phyloP scores from a whole-genome alignment of 2,329 filamentous ascomycete species.

The Diaporthe destruens region DNA sequence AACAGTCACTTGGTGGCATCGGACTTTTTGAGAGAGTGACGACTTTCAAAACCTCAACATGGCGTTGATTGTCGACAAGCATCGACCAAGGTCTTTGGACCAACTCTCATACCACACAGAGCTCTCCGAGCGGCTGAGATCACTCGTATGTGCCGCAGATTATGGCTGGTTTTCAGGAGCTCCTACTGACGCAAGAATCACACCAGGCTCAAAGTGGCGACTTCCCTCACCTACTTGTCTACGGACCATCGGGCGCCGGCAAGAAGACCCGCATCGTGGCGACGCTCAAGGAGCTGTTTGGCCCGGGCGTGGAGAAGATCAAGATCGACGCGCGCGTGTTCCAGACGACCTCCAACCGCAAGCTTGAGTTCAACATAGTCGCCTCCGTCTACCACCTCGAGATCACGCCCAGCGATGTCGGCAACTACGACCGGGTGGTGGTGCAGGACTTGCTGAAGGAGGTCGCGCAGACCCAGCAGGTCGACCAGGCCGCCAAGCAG shows the following conservation, averaged over 20 bases:
- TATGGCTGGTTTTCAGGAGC: neutral
- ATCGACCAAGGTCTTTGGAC: slow-evolving; percentile 80
- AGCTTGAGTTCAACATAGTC: slow-evolving; percentile 99
- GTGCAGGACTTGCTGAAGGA: slow-evolving; percentile 97
- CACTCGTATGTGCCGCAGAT: slow-evolving; percentile 72
- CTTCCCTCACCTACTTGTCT: slow-evolving; percentile 97
- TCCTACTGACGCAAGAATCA: slow-evolving; percentile 35
- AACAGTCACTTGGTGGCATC: neutral
- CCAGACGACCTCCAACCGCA: slow-evolving; percentile 94
- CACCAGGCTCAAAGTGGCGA: slow-evolving; percentile 92
- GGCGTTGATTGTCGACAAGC: slow-evolving; percentile 79
- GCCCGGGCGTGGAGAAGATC: slow-evolving; percentile 98
- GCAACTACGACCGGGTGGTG: slow-evolving; percentile 95
- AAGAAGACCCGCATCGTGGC: slow-evolving; percentile 98
- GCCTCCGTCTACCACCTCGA: slow-evolving; percentile 97
- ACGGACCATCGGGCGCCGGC: slow-evolving; percentile 94
- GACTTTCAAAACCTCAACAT: slow-evolving; percentile 54
- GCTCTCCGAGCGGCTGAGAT: slow-evolving; percentile 86
- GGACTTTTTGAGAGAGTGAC: slow-evolving; percentile 34
- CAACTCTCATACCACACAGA: slow-evolving; percentile 88
- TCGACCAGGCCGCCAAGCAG: slow-evolving; percentile 91
- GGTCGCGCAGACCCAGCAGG: slow-evolving; percentile 98
- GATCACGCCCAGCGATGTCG: slow-evolving; percentile 97
- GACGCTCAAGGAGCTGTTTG: slow-evolving; percentile 94
- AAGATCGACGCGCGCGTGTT: slow-evolving; percentile 98